Evolutionary conservation across 179 eudicot species (phyloP), one percentile per base, ranked within the genome.

Genomic region (Patellifolia procumbens): DNA sequence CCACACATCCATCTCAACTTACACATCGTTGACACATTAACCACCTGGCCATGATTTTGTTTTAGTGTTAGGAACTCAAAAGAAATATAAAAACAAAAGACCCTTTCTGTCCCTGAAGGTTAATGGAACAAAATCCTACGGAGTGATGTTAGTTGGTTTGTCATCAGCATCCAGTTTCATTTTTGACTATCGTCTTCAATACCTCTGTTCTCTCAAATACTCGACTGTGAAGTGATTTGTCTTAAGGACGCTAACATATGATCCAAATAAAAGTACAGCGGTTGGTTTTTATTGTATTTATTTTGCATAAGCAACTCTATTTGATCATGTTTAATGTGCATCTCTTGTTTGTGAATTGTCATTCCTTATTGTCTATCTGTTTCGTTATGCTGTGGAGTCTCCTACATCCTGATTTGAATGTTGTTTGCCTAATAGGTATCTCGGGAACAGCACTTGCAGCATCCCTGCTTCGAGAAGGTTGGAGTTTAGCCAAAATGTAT

Each of bases 381-480:
- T 26, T 67, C 52, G 28, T 74, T 4, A 39, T 28, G 16, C 26
- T 65, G 35, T 29, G 19, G 59, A 64, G 56, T 78, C 59, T 60
- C 58, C 20, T 51, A 26, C 66, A 37, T 72, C 26, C 66, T 78
- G 61, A 74, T 22, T 70, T 42, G 22, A 32, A 35, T 20, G 31
- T 24, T 29, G 51, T 81, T 65, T 10, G 69, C 29, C 59, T 52
- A n/a, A 73, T 56, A 82, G 85, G 96, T 74, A 90, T 96, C 72
- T 96, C 99, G 29, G 98, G 98, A 76, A 96, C 99, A 42, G 97
- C 99, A 58, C 83, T 96, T 65, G 99, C 99, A 39, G 97, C 97
- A 83, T 86, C 98, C 46, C 94, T 96, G 73, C 83, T 96, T 17
- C 85, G 97, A 81, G 98, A 96, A 77, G 99, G 99, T 73, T 96